Conservation (phyloP, 768 basidiomycete genomes). For the Candolleomyces aberdarensis region DNA sequence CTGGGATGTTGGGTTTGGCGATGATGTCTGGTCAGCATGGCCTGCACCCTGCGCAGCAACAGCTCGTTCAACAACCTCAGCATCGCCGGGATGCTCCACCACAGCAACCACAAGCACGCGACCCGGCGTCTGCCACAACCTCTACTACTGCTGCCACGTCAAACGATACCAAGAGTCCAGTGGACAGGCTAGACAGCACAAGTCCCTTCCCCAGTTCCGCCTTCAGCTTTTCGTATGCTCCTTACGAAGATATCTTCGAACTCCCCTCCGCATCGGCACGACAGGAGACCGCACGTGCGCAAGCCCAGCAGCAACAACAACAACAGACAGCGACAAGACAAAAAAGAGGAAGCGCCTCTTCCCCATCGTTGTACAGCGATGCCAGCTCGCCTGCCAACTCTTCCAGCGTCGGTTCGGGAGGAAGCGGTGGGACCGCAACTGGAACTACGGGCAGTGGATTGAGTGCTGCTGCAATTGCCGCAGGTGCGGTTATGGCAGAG, state of each 20-base stretch:
- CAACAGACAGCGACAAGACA: not conserved
- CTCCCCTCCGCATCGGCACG: slow-evolving; percentile 28
- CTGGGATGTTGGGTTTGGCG: too few relatives aligned
- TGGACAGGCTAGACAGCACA: slow-evolving; percentile 35
- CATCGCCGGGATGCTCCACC: too few relatives aligned
- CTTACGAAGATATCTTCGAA: slow-evolving; percentile 65
- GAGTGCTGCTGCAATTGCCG: slow-evolving; percentile 54
- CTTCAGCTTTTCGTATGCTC: slow-evolving; percentile 72
- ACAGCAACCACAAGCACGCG: too few relatives aligned
- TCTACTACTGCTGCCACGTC: slow-evolving; percentile 12
- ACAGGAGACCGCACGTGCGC: slow-evolving; percentile 11
- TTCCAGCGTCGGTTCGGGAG: not conserved
- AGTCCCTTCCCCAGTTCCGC: slow-evolving; percentile 63
- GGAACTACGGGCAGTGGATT: slow-evolving; percentile 1
- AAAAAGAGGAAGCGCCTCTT: not conserved
- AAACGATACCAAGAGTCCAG: slow-evolving; percentile 27
- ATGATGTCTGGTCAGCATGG: too few relatives aligned
- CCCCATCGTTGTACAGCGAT: not conserved
- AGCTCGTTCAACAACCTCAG: too few relatives aligned
- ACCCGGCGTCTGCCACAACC: not conserved
- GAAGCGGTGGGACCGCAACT: slow-evolving; percentile 4
- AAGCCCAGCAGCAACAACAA: slow-evolving; percentile 9
- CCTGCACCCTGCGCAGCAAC: too few relatives aligned
- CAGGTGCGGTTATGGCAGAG: slow-evolving; percentile 70
- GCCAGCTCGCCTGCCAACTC: not conserved